phyloP scores from a whole-genome alignment of 192 early-diverging fungal genomes.

The Podila horticola region DNA sequence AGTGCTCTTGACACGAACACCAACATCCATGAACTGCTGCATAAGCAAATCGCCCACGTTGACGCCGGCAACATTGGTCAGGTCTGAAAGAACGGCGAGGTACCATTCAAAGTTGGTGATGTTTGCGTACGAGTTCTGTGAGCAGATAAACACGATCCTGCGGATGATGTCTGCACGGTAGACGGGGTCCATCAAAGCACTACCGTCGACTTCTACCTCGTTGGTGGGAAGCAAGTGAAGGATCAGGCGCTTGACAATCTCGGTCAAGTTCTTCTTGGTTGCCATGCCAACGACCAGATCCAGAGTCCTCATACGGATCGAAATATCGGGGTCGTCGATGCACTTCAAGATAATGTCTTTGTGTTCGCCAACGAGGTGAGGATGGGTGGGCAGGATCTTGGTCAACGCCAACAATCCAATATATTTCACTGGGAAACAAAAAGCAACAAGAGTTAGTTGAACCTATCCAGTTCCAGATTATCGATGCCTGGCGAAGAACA shows the following conservation, averaged over 20 bases:
- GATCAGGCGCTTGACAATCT: slow-evolving; percentile 87
- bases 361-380: slow-evolving; percentile 84
- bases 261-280: slow-evolving; percentile 80
- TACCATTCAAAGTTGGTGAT: slow-evolving; percentile 98
- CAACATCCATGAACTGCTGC: slow-evolving; percentile 88
- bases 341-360: slow-evolving; percentile 87
- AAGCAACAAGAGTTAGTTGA: slow-evolving; percentile 2
- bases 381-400: slow-evolving; percentile 85
- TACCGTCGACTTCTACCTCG: slow-evolving; percentile 29
- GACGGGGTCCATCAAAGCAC: slow-evolving; percentile 64
- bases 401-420: slow-evolving; percentile 89
- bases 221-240: slow-evolving; percentile 75
- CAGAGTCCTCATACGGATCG: slow-evolving; percentile 89
- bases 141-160: slow-evolving; percentile 85
- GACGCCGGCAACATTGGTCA: slow-evolving; percentile 81
- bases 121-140: slow-evolving; percentile 84
- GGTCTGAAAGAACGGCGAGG: slow-evolving; percentile 79
- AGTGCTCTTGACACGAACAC: slow-evolving; percentile 88
- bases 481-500: background rate
- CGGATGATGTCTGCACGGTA: slow-evolving; percentile 87
- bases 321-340: slow-evolving; percentile 91
- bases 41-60: slow-evolving; percentile 77
- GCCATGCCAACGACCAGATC: slow-evolving; percentile 90
- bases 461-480: no score
- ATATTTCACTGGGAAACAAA: slow-evolving; percentile 78